Percentiles rank a stretch among this genome's conserved stretches.
Evolutionary conservation across 169 alveolate genomes (phyloP).

Genomic region (Babesia ovata): DNA sequence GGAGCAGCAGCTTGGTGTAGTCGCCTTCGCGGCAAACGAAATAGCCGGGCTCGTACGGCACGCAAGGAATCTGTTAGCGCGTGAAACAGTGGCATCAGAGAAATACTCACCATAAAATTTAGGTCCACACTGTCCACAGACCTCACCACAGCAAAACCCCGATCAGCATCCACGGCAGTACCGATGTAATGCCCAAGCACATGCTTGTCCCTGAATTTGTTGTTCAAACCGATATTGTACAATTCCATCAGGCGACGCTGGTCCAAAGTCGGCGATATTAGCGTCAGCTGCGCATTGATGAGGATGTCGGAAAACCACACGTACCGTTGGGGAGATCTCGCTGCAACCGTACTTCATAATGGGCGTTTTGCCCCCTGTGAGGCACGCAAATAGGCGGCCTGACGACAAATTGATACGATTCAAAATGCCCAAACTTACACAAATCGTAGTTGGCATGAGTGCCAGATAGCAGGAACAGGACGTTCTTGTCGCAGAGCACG

Average conservation of each 20-base stretch:
- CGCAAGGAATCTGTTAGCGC: slow-evolving; percentile 37
- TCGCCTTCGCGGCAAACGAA: slow-evolving; percentile 46
- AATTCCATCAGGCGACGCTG: slow-evolving; percentile 8
- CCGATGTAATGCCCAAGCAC: slow-evolving; percentile 62
- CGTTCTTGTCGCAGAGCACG: slow-evolving; percentile 65
- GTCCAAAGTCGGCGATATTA: slow-evolving; percentile 12
- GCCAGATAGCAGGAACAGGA: slow-evolving; percentile 58
- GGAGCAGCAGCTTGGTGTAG: slow-evolving; percentile 11
- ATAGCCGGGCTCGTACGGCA: slow-evolving; percentile 61
- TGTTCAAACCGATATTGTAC: slow-evolving; percentile 36
- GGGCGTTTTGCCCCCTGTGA: slow-evolving; percentile 64
- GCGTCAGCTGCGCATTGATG: slow-evolving; percentile 21
- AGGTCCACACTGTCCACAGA: slow-evolving; percentile 37
- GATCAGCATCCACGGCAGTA: slow-evolving; percentile 1
- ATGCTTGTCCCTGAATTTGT: slow-evolving; percentile 16
- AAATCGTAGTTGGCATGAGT: slow-evolving; percentile 46
- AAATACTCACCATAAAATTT: slow-evolving; percentile 47
- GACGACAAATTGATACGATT: background rate
- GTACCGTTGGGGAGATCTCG: slow-evolving; percentile 55
- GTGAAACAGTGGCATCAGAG: background rate
- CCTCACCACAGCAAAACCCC: slow-evolving; percentile 33
- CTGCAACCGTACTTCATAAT: slow-evolving; percentile 42
- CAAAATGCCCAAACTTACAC: slow-evolving; percentile 17
- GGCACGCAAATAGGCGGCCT: slow-evolving; percentile 41
- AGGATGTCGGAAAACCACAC: background rate